Evolutionary conservation across 129 eudicot species (phyloP).

Genomic region (Flaveria bidentis): DNA sequence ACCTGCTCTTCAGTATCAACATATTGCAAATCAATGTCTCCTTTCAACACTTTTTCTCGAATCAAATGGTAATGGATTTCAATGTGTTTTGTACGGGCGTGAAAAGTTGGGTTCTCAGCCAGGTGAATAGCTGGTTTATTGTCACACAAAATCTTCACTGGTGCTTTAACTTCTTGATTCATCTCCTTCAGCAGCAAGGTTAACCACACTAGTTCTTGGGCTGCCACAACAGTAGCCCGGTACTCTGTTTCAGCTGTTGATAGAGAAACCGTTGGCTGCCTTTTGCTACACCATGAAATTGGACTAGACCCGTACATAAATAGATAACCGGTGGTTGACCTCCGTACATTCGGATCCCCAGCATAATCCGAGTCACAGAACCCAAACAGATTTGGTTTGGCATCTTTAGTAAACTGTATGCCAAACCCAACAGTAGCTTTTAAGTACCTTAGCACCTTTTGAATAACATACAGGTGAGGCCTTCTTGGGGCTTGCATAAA

Average conservation of each 20-base stretch:
- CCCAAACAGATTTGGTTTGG: neutral
- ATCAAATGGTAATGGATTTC: neutral
- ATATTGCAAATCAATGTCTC: neutral
- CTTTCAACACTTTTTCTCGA: neutral
- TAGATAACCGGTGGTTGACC: neutral
- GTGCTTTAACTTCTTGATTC: neutral
- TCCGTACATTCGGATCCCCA: neutral
- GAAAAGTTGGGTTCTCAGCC: neutral
- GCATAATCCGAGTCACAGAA: neutral
- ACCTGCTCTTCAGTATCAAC: neutral
- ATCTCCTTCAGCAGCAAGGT: neutral
- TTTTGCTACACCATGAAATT: neutral
- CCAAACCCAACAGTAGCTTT: neutral
- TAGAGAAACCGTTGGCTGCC: neutral
- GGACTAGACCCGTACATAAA: neutral
- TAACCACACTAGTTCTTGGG: neutral
- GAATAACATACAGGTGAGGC: neutral
- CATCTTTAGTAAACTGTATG: no score
- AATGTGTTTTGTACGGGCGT: neutral
- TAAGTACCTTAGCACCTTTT: neutral
- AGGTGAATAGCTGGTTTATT: neutral
- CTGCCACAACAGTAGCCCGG: neutral
- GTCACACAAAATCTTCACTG: neutral
- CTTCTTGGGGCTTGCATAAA: neutral
- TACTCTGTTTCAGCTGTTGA: neutral